phyloP scores from a whole-genome alignment of 495 filamentous ascomycete species.

The Penicillium manginii region DNA sequence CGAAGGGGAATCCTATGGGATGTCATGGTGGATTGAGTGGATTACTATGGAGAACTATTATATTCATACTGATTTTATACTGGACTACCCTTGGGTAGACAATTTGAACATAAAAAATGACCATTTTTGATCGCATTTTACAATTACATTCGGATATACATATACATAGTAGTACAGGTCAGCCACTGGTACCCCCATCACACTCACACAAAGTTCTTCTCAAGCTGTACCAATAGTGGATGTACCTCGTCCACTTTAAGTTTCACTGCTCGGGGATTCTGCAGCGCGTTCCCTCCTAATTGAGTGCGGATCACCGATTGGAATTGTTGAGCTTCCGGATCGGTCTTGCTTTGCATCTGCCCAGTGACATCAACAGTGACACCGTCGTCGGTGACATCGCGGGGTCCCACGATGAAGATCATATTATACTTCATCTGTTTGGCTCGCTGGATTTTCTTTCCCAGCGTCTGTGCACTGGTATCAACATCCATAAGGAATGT shows the following conservation, averaged over 20 bases:
- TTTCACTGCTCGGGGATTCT: constrained; percentile 45
- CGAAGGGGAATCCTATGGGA: not conserved
- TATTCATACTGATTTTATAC: too few relatives aligned
- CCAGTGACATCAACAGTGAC: constrained; percentile 52
- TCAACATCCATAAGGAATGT: constrained; percentile 76
- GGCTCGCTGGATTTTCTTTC: constrained; percentile 72
- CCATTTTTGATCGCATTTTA: not conserved
- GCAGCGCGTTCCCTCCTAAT: constrained; percentile 34
- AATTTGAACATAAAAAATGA: not conserved
- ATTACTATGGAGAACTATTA: not conserved
- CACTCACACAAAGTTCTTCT: constrained; percentile 35
- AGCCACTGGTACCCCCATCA: not conserved
- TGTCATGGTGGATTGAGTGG: constrained; percentile 4
- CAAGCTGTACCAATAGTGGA: constrained; percentile 43
- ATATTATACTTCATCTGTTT: constrained; percentile 74
- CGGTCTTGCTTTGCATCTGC: constrained; percentile 48
- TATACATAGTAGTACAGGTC: not conserved
- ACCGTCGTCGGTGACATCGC: constrained; percentile 47
- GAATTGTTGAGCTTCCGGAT: constrained; percentile 32
- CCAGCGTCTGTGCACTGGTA: constrained; percentile 59
- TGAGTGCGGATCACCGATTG: constrained; percentile 34
- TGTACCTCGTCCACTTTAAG: constrained; percentile 44
- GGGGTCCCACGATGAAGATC: constrained; percentile 73
- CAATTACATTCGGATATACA: not conserved
- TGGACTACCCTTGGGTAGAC: too few relatives aligned